Conservation (phyloP, 2,329 filamentous ascomycete species). For the Epichloe scottii region DNA sequence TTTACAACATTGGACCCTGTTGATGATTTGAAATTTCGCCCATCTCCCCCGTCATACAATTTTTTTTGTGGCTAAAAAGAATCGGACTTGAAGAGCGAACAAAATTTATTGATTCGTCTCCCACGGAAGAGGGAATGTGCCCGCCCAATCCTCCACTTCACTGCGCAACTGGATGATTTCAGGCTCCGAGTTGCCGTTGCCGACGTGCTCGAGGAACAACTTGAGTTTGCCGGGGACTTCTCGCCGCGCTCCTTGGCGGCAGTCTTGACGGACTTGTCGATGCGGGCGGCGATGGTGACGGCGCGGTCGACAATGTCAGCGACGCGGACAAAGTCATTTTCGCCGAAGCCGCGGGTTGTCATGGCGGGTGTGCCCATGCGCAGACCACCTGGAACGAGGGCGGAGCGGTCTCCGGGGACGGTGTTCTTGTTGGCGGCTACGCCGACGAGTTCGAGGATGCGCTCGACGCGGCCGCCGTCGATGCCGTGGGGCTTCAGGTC, state of each 20-base stretch:
- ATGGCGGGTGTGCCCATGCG: constrained; percentile 94
- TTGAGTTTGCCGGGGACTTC: constrained; percentile 53
- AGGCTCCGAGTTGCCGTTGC: constrained; percentile 51
- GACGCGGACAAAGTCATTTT: constrained; percentile 77
- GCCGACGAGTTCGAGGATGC: constrained; percentile 80
- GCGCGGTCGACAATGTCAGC: constrained; percentile 77
- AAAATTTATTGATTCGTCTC: constrained; percentile 23
- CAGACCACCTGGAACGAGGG: constrained; percentile 82
- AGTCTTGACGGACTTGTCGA: constrained; percentile 61
- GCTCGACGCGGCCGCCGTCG: constrained; percentile 81
- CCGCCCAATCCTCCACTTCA: constrained; percentile 69
- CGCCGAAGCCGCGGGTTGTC: constrained; percentile 88
- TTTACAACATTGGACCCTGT: too few species aligned
- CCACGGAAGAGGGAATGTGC: constrained; percentile 63
- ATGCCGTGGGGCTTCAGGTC: constrained; percentile 83
- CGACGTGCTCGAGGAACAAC: constrained; percentile 55
- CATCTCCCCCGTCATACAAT: not conserved
- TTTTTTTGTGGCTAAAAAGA: not conserved
- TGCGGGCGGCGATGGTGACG: constrained; percentile 62
- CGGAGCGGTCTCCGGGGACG: constrained; percentile 87
- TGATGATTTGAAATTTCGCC: too few species aligned
- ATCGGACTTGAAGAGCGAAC: too few species aligned
- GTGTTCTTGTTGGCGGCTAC: constrained; percentile 99
- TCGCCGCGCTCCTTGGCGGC: constrained; percentile 54
- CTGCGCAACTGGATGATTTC: constrained; percentile 62